phyloP scores from a whole-genome alignment of 306 rosid species.

The Lathyrus oleraceus region DNA sequence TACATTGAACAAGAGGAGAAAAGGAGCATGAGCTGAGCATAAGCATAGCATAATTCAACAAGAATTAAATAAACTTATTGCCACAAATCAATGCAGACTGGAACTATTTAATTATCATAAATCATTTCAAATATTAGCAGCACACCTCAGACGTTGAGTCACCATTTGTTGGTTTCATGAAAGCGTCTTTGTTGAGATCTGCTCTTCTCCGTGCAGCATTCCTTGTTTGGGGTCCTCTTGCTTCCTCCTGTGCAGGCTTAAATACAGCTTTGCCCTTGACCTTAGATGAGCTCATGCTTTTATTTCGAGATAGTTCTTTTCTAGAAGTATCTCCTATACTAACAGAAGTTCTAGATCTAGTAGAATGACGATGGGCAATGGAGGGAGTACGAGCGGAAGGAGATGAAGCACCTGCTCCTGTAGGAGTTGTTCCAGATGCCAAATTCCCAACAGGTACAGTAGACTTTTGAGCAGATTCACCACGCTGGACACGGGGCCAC shows the following conservation, averaged over 20 bases:
- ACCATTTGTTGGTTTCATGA: conserved; percentile 65
- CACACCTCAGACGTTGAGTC: conserved; percentile 98
- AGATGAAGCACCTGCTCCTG: conserved; percentile 71
- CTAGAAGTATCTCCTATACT: conserved; percentile 66
- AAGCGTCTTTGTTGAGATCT: conserved; percentile 81
- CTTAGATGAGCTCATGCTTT: conserved; percentile 77
- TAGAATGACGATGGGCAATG: conserved; percentile 71
- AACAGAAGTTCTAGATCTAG: conserved; percentile 83
- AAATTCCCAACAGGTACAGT: conserved; percentile 66
- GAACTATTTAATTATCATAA: conserved; percentile 8
- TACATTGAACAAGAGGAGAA: background rate
- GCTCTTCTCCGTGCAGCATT: conserved; percentile 84
- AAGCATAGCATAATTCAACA: background rate
- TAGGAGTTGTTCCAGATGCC: conserved; percentile 76
- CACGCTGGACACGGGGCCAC: conserved; percentile 93
- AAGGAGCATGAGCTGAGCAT: background rate
- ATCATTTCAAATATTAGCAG: conserved; percentile 16
- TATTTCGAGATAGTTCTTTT: conserved; percentile 71
- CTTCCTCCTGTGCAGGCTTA: conserved; percentile 82
- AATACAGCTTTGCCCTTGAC: conserved; percentile 96
- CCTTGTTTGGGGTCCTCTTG: conserved; percentile 91
- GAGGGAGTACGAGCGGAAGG: conserved; percentile 67
- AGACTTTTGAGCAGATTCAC: conserved; percentile 81
- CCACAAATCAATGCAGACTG: background rate
- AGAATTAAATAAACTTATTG: conserved; percentile 1